These are phyloP conservation scores for Nicotiana tabacum DNA, from an alignment of 257 asterid genomes.

Conservation along the genomic window DNA sequence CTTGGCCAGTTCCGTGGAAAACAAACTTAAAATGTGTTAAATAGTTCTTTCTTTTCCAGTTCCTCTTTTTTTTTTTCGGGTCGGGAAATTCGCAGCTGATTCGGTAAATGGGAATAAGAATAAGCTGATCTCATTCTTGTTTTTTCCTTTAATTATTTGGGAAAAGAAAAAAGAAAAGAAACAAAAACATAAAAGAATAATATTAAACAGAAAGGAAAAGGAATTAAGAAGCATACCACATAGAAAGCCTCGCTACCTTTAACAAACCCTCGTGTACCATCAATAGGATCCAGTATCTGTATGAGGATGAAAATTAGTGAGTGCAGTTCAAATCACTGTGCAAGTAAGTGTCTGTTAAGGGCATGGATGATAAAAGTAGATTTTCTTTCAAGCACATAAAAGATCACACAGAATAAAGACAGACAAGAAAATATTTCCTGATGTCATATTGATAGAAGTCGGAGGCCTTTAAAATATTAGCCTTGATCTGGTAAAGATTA, in stretches of 20 bases:
- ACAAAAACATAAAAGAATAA: slow-evolving; percentile 3
- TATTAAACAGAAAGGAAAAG: background rate
- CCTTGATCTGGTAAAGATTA: background rate
- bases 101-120: no score
- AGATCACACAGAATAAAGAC: background rate
- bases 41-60: background rate
- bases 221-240: slow-evolving; percentile 62
- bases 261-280: slow-evolving; percentile 93
- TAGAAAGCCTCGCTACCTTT: slow-evolving; percentile 86
- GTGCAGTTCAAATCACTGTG: background rate
- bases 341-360: background rate
- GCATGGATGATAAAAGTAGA: background rate
- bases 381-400: background rate
- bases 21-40: background rate
- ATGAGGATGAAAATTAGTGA: slow-evolving; percentile 11
- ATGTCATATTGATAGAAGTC: background rate
- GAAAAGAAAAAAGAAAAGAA: slow-evolving; percentile 3
- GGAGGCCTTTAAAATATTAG: background rate
- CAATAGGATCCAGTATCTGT: slow-evolving; percentile 97
- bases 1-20: background rate
- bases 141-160: background rate
- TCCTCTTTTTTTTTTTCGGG: background rate
- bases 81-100: no score
- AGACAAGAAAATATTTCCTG: background rate
- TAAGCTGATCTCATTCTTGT: background rate